Conservation (phyloP, 805 yeast species). For the Yamadazyma akitaensis region DNA sequence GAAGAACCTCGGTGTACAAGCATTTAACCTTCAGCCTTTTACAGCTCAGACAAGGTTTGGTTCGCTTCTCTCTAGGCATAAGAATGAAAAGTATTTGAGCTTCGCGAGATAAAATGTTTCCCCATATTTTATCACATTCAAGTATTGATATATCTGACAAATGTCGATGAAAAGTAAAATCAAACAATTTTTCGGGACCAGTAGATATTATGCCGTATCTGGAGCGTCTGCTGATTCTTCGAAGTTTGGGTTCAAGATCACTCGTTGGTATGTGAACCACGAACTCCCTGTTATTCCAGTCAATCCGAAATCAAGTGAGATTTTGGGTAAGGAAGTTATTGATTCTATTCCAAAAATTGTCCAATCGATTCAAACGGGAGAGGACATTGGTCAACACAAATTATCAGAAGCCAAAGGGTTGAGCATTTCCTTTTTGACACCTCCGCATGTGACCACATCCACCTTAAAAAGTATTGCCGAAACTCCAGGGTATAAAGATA, state of each 20-base stretch:
- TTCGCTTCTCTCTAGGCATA: constrained; percentile 38
- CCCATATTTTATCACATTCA: constrained; percentile 1
- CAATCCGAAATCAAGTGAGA: constrained; percentile 52
- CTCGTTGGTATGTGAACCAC: constrained; percentile 62
- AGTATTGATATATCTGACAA: too few species aligned
- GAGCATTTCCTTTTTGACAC: constrained; percentile 70
- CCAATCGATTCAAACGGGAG: constrained; percentile 16
- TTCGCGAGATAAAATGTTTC: constrained; percentile 1
- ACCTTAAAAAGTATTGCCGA: constrained; percentile 36
- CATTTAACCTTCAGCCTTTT: constrained; percentile 63
- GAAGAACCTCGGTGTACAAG: constrained; percentile 43
- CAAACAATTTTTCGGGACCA: constrained; percentile 47
- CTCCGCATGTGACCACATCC: constrained; percentile 54
- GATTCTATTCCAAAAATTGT: constrained; percentile 27
- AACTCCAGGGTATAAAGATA: constrained; percentile 34
- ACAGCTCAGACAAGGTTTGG: constrained; percentile 64
- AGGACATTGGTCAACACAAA: constrained; percentile 23
- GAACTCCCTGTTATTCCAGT: constrained; percentile 61
- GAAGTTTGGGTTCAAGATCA: constrained; percentile 69
- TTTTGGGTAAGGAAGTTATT: constrained; percentile 44
- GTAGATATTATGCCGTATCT: constrained; percentile 57
- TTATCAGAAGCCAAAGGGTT: constrained; percentile 39
- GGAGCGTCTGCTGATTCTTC: constrained; percentile 66
- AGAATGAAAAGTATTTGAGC: not conserved
- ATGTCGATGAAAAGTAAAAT: constrained; percentile 40